Conservation (phyloP, 495 filamentous ascomycete genomes). For the Amphirosellinia nigrospora region DNA sequence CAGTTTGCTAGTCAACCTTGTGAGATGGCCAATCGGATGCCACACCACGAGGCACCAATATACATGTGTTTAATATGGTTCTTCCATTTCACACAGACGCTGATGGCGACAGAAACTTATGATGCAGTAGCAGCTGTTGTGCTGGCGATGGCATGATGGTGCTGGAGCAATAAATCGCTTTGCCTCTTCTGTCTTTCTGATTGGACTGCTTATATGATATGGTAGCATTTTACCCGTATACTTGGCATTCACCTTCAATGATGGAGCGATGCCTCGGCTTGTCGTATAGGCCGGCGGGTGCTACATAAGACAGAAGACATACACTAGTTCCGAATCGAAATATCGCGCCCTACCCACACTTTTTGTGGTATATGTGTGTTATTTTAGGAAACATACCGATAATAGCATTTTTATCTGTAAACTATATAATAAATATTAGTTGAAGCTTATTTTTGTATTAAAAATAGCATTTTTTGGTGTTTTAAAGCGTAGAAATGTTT, state of each 20-base stretch:
- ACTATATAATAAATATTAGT: too few relatives aligned
- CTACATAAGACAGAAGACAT: not conserved
- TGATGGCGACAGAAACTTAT: slow-evolving; percentile 8
- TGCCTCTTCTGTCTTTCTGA: not conserved
- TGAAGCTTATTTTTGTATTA: too few relatives aligned
- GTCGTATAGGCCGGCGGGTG: not conserved
- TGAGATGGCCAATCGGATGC: slow-evolving; percentile 12
- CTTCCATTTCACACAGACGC: slow-evolving; percentile 2
- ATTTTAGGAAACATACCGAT: too few relatives aligned
- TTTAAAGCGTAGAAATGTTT: too few relatives aligned
- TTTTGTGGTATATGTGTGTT: too few relatives aligned
- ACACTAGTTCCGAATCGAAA: too few relatives aligned
- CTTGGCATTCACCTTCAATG: not conserved
- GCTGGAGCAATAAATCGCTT: not conserved
- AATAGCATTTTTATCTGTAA: too few relatives aligned
- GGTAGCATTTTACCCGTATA: not conserved
- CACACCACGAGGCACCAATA: too few relatives aligned
- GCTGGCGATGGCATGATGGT: slow-evolving; percentile 17
- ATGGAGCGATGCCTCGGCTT: not conserved
- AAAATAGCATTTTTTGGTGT: too few relatives aligned
- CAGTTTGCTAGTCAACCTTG: not conserved
- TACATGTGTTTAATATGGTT: not conserved
- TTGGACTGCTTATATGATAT: slow-evolving; percentile 11
- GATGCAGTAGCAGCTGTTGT: slow-evolving; percentile 5
- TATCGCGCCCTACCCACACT: too few relatives aligned